Conservation (phyloP, 2,329 filamentous ascomycete genomes). For the Kalaharituber pfeilii region DNA sequence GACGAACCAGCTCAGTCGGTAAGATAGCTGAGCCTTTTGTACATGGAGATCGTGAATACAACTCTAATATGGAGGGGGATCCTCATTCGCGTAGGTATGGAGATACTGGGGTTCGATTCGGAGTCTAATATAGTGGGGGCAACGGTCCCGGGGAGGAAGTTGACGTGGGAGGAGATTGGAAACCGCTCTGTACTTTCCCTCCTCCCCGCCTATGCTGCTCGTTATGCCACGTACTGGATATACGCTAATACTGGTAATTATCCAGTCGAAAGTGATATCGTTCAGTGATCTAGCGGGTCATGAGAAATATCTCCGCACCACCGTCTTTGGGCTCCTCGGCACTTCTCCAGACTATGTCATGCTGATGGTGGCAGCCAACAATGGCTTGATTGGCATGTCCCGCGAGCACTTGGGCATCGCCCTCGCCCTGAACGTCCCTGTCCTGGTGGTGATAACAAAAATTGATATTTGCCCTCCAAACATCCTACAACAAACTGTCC, state of each 20-base stretch:
- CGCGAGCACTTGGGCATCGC: constrained; percentile 96
- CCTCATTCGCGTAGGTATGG: constrained; percentile 81
- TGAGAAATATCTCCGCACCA: constrained; percentile 86
- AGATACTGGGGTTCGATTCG: constrained; percentile 94
- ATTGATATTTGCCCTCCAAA: constrained; percentile 96
- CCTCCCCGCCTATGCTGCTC: no score
- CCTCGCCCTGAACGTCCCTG: constrained; percentile 81
- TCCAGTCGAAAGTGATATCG: constrained; percentile 70
- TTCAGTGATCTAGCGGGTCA: constrained; percentile 94
- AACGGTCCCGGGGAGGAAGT: constrained; percentile 62
- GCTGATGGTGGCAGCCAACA: constrained; percentile 96
- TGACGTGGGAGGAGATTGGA: constrained; percentile 97
- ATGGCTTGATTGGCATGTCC: constrained; percentile 92
- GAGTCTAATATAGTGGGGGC: constrained; percentile 66
- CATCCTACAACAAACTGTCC: constrained; percentile 83
- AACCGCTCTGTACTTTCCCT: constrained; percentile 48
- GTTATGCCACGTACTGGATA: not conserved
- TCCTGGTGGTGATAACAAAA: constrained; percentile 96
- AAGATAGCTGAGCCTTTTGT: constrained; percentile 35
- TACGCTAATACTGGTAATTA: constrained; percentile 10
- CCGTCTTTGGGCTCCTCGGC: constrained; percentile 84
- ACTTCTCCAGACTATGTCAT: constrained; percentile 95
- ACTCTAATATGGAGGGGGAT: no score
- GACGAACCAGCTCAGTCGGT: constrained; percentile 84
- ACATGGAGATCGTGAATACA: not conserved